Base-by-base conservation (phyloP, 129 eudicot genomes). In the Tanacetum coccineum region DNA sequence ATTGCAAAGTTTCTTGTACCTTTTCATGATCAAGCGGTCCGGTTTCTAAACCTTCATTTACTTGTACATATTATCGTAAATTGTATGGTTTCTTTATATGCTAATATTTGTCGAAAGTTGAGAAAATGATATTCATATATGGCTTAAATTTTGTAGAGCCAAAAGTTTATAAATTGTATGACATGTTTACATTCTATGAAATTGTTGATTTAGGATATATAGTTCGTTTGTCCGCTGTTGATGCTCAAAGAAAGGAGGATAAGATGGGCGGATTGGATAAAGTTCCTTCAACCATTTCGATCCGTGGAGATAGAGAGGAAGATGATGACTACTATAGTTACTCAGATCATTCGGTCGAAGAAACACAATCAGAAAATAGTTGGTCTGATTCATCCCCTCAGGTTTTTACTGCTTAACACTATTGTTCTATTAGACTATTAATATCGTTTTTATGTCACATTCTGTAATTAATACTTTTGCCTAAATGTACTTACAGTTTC, bases 251-350 rank as follows among this genome's bases (percentile, higher is more conserved):
- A 66, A 57, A 68, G 75, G 79, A 74, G 80, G 81, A 70, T 15
- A 57, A 30, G 48, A 69, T 47, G 81, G 73, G 59, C 28, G 61
- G 10, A 51, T 21, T 73, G 67, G 80, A 53, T 62, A 83, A 68
- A 60, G 50, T 80, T 26, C 84, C 88, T 73, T 79, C 84, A 30
- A 80, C 39, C 45, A 70, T 44, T 62, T 78, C 88, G 14, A 71
- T 83, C 64, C 83, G 81, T 49, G 65, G 84, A 60, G 85, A 74
- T 36, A 66, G 77, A 53, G 78, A 88, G 62, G 91, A 82, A 62
- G 81, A 78, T 13, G 96, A 88, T 70, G 92, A 85, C 15, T 85
- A 78, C 74, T 81, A 75, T 74, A 87, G 87, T 71, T 84, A 80
- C 55, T 74, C 86, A 4, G 92, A 85, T 36, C 40, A 36, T 64